Base-by-base conservation (phyloP, 2,329 filamentous ascomycete species). In the Microdochium trichocladiopsis region DNA sequence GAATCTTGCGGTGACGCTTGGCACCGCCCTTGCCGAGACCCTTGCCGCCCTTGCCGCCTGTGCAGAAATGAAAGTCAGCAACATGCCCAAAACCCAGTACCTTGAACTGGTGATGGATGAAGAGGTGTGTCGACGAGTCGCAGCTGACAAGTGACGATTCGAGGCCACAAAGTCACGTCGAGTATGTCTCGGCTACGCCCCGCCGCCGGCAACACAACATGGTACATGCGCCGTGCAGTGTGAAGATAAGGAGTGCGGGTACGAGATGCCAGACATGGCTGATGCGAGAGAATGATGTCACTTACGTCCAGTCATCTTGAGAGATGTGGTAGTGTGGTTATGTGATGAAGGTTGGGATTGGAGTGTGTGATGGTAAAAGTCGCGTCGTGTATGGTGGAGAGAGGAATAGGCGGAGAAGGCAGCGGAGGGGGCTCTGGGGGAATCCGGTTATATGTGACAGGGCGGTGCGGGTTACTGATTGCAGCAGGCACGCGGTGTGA, bases 1-100 rank as follows among this genome's bases (percentile, higher is more conserved):
- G 84, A 82, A 96, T 96, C 89, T 96, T 96, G 70, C 93, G 87
- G 80, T 96, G 92, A 78, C 92, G 92, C 88, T 96, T 97, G 77
- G 93, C 93, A 75, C 92, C 92, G 63, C 92, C 92, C 86, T 96
- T 96, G 74, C 92, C 92, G 77, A 96, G 90, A 73, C 91, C 92
- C 86, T 96, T 96, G 73, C 92, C 92, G 76, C 91, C 91, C 80
- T 95, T 95, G 74, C 90, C 90, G 73, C 90, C 90, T 94, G 65
- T 65, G 58, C 56, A 61, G 8, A 57, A 58, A 57, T 54, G 65
- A 65, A 63, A 61, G 76, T 84, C 66, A 83, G 76, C 69, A 64
- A 60, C 18, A n/a, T 36, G 48, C n/a, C 9, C 16, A 24, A 50
- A n/a, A n/a, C n/a, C n/a, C n/a, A n/a, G n/a, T n/a, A n/a, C n/a